Conservation (phyloP, 805 yeast genomes). For the Phaffomyces thermotolerans region DNA sequence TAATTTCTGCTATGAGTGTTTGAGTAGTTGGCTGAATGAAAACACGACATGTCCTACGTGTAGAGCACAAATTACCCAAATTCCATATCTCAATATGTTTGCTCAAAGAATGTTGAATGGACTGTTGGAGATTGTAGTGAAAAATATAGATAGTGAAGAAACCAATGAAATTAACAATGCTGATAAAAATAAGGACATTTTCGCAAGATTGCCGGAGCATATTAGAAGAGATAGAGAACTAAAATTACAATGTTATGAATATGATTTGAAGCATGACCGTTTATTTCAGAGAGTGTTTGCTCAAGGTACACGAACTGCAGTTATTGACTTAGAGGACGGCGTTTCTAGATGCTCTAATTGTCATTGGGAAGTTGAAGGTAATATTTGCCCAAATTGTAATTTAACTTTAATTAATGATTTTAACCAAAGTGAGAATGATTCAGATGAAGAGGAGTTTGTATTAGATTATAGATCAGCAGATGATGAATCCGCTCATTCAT, state of each 20-base stretch:
- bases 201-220: background rate
- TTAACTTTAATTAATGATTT: constrained; percentile 33
- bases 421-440: too few species aligned
- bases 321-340: constrained; percentile 60
- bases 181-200: background rate
- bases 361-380: constrained; percentile 73
- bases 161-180: background rate
- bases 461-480: background rate
- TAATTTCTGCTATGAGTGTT: constrained; percentile 62
- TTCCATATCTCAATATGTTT: constrained; percentile 42
- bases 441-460: too few species aligned
- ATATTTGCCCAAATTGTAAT: constrained; percentile 63
- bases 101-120: background rate
- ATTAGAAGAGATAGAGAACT: constrained; percentile 18
- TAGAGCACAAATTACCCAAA: constrained; percentile 37
- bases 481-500: constrained; percentile 2
- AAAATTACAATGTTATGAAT: constrained; percentile 29
- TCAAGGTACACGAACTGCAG: constrained; percentile 34
- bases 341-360: constrained; percentile 69
- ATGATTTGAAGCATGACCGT: constrained; percentile 30
- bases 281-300: constrained; percentile 44
- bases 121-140: background rate
- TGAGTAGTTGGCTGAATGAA: constrained; percentile 50
- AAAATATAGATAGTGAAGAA: background rate
- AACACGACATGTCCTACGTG: constrained; percentile 64